Percentiles rank a stretch among this genome's conserved stretches.
Conservation (phyloP, 192 early-diverging fungal genomes). For the Dimargaris xerosporica region DNA sequence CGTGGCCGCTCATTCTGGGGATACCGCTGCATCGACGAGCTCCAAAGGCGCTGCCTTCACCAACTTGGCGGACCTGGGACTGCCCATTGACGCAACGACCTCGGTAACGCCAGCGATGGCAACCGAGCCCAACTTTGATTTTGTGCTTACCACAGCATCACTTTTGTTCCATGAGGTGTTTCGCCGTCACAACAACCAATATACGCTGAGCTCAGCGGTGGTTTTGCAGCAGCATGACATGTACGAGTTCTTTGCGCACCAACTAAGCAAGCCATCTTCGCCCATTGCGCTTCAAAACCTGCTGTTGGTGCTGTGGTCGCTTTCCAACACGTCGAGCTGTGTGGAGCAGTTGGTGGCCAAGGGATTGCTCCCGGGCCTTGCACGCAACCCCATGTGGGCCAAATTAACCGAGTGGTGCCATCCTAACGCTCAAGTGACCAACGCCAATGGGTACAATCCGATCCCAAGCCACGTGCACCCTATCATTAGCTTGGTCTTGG, state of each 20-base stretch:
- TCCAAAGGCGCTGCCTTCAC: not conserved
- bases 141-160: not conserved
- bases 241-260: constrained; percentile 2
- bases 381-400: not conserved
- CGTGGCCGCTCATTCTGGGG: not conserved
- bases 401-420: not conserved
- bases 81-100: not conserved
- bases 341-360: constrained; percentile 3
- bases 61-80: not conserved
- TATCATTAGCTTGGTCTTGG: not conserved
- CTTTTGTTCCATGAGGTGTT: constrained; percentile 7
- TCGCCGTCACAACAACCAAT: not conserved
- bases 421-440: not conserved
- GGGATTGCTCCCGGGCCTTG: not conserved
- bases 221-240: constrained; percentile 4
- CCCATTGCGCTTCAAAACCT: not conserved
- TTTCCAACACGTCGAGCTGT: not conserved
- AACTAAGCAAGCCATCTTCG: not conserved
- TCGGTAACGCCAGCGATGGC: too few species aligned
- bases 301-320: not conserved
- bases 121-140: constrained; percentile 1
- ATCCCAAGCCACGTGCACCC: not conserved
- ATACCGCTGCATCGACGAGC: not conserved
- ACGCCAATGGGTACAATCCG: not conserved
- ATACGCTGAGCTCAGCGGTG: not conserved